These are phyloP conservation scores for Debaryomyces maramus DNA, from an alignment of 805 yeast genomes.

Conservation along the genomic window DNA sequence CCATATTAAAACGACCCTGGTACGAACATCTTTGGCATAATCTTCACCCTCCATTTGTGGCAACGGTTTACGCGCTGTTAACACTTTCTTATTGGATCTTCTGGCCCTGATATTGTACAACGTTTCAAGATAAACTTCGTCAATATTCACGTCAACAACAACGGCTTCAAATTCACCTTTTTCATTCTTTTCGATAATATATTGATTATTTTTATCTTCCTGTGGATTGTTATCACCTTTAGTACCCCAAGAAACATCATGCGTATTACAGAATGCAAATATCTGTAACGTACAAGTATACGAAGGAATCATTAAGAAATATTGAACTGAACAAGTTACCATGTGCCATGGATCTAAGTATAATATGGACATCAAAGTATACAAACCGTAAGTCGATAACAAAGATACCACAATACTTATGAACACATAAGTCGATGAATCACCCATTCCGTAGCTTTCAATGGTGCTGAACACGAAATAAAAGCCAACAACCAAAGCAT, in stretches of 20 bases:
- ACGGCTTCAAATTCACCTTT: slow-evolving; percentile 78
- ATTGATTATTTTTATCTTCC: slow-evolving; percentile 70
- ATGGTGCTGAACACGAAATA: slow-evolving; percentile 67
- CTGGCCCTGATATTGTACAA: slow-evolving; percentile 70
- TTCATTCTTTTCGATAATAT: slow-evolving; percentile 76
- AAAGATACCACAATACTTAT: slow-evolving; percentile 81
- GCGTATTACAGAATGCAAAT: slow-evolving; percentile 96
- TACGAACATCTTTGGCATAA: slow-evolving; percentile 91
- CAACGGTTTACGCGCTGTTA: slow-evolving; percentile 32
- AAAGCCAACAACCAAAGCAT: slow-evolving; percentile 80
- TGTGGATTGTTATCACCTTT: slow-evolving; percentile 82
- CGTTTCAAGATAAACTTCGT: slow-evolving; percentile 76
- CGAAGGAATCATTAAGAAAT: slow-evolving; percentile 85
- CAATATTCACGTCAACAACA: slow-evolving; percentile 80
- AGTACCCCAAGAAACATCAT: slow-evolving; percentile 99
- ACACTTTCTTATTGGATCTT: slow-evolving; percentile 56
- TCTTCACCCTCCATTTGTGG: slow-evolving; percentile 57
- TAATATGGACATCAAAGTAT: slow-evolving; percentile 74
- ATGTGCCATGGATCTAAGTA: slow-evolving; percentile 98
- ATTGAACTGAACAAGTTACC: slow-evolving; percentile 81
- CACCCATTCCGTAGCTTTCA: slow-evolving; percentile 40
- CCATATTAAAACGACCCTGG: slow-evolving; percentile 96
- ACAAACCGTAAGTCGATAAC: slow-evolving; percentile 89
- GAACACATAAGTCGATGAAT: slow-evolving; percentile 49
- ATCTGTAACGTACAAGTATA: slow-evolving; percentile 91